A percentile compares a stretch with the other conserved stretches of the same genome.
Evolutionary conservation across 441 rosid species (phyloP).

Genomic region (Theobroma grandiflorum): DNA sequence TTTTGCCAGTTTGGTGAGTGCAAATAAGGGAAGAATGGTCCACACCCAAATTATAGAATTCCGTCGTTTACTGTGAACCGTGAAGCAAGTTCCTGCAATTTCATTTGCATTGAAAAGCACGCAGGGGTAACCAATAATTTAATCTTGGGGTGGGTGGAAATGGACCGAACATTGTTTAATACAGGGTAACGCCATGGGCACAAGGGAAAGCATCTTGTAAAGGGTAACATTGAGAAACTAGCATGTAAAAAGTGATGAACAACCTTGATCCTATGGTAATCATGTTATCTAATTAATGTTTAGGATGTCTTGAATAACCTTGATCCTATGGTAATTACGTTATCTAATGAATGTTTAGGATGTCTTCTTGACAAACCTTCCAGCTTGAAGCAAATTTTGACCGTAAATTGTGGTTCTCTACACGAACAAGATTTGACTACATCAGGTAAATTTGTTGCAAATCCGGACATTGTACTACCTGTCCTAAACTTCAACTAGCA

Average conservation of each 20-base stretch:
- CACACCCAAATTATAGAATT: constrained; percentile 4
- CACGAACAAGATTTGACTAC: background rate
- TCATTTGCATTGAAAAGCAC: background rate
- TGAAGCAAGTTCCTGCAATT: background rate
- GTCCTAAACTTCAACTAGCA: background rate
- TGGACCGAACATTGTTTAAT: background rate
- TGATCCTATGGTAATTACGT: no score
- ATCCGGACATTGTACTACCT: background rate
- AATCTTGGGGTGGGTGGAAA: background rate
- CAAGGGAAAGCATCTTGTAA: background rate
- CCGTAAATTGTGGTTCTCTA: background rate
- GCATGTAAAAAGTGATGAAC: background rate
- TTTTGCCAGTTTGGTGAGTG: background rate
- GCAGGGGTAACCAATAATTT: background rate
- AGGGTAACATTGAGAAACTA: background rate
- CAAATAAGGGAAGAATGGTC: constrained; percentile 7
- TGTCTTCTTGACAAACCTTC: background rate
- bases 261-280: no score
- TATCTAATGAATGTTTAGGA: no score
- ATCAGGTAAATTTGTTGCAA: background rate
- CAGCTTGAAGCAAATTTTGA: background rate
- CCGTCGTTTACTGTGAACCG: background rate
- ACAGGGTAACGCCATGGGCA: background rate
- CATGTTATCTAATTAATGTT: no score
- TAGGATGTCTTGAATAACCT: no score